Base-by-base conservation (phyloP, 2,329 filamentous ascomycete genomes). In the Massarina eburnea region DNA sequence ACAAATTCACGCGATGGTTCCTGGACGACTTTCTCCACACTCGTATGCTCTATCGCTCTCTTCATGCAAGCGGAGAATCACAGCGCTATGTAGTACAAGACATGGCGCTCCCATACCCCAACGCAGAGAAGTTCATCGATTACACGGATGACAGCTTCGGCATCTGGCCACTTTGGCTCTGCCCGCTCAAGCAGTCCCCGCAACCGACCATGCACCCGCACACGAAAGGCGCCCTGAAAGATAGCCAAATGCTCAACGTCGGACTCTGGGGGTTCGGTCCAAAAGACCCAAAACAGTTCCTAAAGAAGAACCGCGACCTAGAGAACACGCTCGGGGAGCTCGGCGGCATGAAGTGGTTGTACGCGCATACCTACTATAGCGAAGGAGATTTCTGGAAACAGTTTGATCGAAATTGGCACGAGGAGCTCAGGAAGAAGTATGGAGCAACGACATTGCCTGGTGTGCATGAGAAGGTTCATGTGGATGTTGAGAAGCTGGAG, bases 251-350 rank as follows among this genome's bases (percentile, higher is more conserved):
- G 56, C 70, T 82, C 39, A 83, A 83, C 52, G 72, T 83, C 32
- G 80, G 80, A 21, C 79, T 95, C 17, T 95, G 89, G 89, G 89
- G 89, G 82, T 84, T 71, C 83, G 86, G 19, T 78, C 85, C 29
- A 52, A 73, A 7, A 73, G 56, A 68, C 14, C 55, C 56, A 6
- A 48, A 57, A 5, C 53, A 58, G 8, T 80, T 80, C 40, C 71
- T 86, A 8, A 55, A 59, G 1, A 71, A 75, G 39, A 88, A 88
- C 62, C 76, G 82, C 1, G 74, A 73, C 0, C 71, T 89, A 1
- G 85, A 88, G 67, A 68, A 73, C 8, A 81, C 79, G 43, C 73
- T 87, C 0, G 74, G 76, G 8, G 76, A 80, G 20, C 73, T 85
- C 6, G 75, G 79, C 2, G 85, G 85, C 5, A 83, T 82, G 73